Evolutionary conservation across 805 yeast species (phyloP).

Genomic region (Myxozyma nipponensis): DNA sequence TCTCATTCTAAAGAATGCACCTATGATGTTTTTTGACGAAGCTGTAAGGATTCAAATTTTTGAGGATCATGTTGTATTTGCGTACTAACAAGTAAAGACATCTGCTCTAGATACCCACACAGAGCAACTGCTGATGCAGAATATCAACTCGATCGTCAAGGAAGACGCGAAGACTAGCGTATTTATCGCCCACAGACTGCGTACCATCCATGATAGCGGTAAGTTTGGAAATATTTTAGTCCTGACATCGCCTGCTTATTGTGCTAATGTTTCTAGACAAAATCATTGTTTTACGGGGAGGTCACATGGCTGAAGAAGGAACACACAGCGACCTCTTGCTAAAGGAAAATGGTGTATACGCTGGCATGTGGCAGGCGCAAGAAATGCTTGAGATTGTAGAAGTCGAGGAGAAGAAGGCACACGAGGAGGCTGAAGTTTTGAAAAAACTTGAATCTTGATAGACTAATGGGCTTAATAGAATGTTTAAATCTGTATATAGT

Average conservation of each 20-base stretch:
- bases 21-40: constrained; percentile 92
- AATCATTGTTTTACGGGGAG: constrained; percentile 79
- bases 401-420: constrained; percentile 16
- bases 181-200: constrained; percentile 87
- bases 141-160: constrained; percentile 64
- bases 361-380: constrained; percentile 86
- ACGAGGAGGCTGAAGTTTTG: constrained; percentile 11
- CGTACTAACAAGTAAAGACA: constrained; percentile 43
- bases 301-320: constrained; percentile 84
- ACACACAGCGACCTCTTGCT: constrained; percentile 62
- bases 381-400: constrained; percentile 23
- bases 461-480: no score
- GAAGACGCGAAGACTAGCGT: constrained; percentile 66
- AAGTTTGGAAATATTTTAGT: neutral
- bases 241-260: neutral
- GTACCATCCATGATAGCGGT: constrained; percentile 76
- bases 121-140: constrained; percentile 74
- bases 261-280: constrained; percentile 54
- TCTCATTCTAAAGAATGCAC: constrained; percentile 76
- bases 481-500: no score
- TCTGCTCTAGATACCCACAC: constrained; percentile 96
- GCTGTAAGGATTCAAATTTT: constrained; percentile 45
- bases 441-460: neutral
- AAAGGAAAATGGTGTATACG: constrained; percentile 59
- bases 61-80: no score